phyloP scores from a whole-genome alignment of 208 protist genomes.

The Acanthamoeba quina region DNA sequence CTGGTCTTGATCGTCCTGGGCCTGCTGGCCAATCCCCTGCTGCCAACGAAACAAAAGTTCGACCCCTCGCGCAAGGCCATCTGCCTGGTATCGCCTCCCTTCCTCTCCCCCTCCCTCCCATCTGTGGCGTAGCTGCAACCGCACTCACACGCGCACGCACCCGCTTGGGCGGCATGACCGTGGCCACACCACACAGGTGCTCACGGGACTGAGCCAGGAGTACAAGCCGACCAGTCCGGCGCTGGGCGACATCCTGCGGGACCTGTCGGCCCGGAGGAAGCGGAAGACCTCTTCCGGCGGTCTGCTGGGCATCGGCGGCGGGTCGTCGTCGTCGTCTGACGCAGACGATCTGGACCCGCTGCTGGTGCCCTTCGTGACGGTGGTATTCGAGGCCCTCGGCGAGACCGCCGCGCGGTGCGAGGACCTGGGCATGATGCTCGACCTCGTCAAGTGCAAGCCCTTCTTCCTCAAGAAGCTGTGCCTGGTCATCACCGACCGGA shows the following conservation, averaged over 20 bases:
- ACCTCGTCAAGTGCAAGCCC: slow-evolving; percentile 56
- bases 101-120: background rate
- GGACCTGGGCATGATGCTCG: slow-evolving; percentile 6
- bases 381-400: slow-evolving; percentile 20
- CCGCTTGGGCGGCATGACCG: too few species aligned
- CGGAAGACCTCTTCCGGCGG: background rate
- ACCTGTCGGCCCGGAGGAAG: background rate
- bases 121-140: background rate
- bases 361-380: slow-evolving; percentile 20
- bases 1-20: slow-evolving; percentile 37
- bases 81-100: background rate
- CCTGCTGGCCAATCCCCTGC: slow-evolving; percentile 9
- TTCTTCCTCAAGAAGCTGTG: slow-evolving; percentile 27
- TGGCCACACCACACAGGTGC: background rate
- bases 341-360: background rate
- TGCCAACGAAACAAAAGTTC: slow-evolving; percentile 36
- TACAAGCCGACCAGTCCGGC: background rate
- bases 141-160: too few species aligned
- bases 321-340: background rate
- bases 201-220: slow-evolving; percentile 3
- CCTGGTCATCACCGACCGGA: background rate
- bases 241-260: slow-evolving; percentile 4
- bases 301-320: background rate
- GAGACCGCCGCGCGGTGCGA: slow-evolving; percentile 4
- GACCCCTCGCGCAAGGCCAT: slow-evolving; percentile 32